Conservation (phyloP, 2,329 filamentous ascomycete species). For the Ascochyta fabae region DNA sequence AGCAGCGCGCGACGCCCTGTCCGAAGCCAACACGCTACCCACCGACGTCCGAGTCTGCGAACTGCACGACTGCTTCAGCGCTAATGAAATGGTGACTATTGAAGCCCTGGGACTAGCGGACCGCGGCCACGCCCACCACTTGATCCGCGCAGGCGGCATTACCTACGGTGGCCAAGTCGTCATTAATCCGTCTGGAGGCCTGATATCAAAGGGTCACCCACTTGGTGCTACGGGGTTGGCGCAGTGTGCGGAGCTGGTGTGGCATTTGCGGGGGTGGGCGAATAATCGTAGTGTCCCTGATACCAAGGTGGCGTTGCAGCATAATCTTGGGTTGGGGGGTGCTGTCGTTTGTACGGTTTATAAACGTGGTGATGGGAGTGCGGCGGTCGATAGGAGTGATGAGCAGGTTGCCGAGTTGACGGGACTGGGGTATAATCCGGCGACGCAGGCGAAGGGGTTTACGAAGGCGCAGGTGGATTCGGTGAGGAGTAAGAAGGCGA, state of each 20-base stretch:
- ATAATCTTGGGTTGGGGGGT: constrained; percentile 91
- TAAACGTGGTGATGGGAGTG: constrained; percentile 77
- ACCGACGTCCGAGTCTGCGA: constrained; percentile 83
- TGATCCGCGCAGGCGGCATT: constrained; percentile 85
- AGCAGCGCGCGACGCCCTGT: constrained; percentile 73
- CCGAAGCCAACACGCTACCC: constrained; percentile 71
- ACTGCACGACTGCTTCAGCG: constrained; percentile 95
- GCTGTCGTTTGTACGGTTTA: constrained; percentile 92
- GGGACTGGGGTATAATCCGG: constrained; percentile 87
- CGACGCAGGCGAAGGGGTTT: constrained; percentile 86
- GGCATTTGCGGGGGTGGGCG: constrained; percentile 95
- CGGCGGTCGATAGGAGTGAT: constrained; percentile 65
- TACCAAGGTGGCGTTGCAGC: constrained; percentile 80
- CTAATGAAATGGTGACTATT: constrained; percentile 90
- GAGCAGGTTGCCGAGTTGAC: constrained; percentile 70
- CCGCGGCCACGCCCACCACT: constrained; percentile 86
- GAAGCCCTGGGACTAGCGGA: constrained; percentile 81
- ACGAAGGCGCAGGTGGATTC: constrained; percentile 74
- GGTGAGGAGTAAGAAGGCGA: constrained; percentile 72
- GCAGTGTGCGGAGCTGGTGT: constrained; percentile 92
- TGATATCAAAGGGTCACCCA: constrained; percentile 96
- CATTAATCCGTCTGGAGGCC: constrained; percentile 90
- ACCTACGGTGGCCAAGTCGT: constrained; percentile 85
- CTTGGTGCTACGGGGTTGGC: constrained; percentile 93
- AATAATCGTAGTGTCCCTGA: constrained; percentile 78